Percentiles rank a stretch among this genome's conserved stretches.
phyloP scores from a whole-genome alignment of 805 yeast species.

The Kuraishia hungarica region DNA sequence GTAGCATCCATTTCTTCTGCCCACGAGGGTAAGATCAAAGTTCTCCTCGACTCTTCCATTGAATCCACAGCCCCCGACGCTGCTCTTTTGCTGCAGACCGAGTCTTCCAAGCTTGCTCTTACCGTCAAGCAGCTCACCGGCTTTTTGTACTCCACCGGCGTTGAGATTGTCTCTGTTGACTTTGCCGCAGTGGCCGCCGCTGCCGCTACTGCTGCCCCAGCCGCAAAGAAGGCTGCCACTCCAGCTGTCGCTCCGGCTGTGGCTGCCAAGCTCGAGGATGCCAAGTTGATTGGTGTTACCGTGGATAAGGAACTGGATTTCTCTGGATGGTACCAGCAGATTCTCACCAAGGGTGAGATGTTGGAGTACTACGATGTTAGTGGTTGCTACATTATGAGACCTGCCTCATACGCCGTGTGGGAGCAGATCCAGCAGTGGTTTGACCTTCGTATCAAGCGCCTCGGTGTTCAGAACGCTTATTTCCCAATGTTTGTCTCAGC shows the following conservation, averaged over 20 bases:
- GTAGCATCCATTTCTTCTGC: conserved; percentile 39
- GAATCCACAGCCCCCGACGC: conserved; percentile 34
- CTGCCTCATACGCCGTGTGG: conserved; percentile 92
- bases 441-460: conserved; percentile 65
- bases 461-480: conserved; percentile 92
- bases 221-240: conserved; percentile 11
- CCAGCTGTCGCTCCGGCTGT: conserved; percentile 13
- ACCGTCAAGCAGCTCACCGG: conserved; percentile 36
- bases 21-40: conserved; percentile 50
- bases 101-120: conserved; percentile 41
- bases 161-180: conserved; percentile 47
- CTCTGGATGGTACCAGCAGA: conserved; percentile 96
- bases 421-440: conserved; percentile 88
- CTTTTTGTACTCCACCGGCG: conserved; percentile 39
- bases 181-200: conserved; percentile 34
- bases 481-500: conserved; percentile 98
- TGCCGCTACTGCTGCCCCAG: conserved; percentile 30
- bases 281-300: conserved; percentile 92
- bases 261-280: conserved; percentile 63
- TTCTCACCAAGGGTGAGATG: conserved; percentile 95
- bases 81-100: conserved; percentile 37
- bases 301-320: conserved; percentile 88
- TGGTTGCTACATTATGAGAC: conserved; percentile 97
- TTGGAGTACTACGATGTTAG: conserved; percentile 97
- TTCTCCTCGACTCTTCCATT: conserved; percentile 49